A percentile compares a stretch with the other conserved stretches of the same genome.
phyloP scores from a whole-genome alignment of 2,329 filamentous ascomycete genomes.

The Botrytis tulipae region DNA sequence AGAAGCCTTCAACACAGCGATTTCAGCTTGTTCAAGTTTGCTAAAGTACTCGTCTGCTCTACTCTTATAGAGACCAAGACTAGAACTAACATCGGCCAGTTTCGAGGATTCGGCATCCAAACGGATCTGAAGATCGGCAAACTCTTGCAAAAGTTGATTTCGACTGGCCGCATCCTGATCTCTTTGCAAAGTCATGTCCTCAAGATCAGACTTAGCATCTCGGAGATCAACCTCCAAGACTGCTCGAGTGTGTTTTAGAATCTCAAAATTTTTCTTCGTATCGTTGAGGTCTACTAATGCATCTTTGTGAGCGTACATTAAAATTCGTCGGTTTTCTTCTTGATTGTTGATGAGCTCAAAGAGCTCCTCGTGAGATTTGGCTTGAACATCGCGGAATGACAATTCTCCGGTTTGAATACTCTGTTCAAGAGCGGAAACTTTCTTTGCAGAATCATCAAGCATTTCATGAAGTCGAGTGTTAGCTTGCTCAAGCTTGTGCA shows the following conservation, averaged over 20 bases:
- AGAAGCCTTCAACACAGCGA: slow-evolving; percentile 86
- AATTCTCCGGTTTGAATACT: slow-evolving; percentile 84
- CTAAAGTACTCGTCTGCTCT: slow-evolving; percentile 95
- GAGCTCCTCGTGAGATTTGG: slow-evolving; percentile 90
- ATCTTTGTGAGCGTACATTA: slow-evolving; percentile 82
- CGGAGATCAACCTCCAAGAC: slow-evolving; percentile 82
- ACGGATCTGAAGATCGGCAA: slow-evolving; percentile 88
- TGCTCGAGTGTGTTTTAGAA: slow-evolving; percentile 77
- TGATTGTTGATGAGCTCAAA: slow-evolving; percentile 91
- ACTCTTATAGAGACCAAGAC: slow-evolving; percentile 83
- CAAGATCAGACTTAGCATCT: slow-evolving; percentile 77
- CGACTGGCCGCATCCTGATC: slow-evolving; percentile 89
- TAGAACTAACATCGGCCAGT: slow-evolving; percentile 78
- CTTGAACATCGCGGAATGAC: slow-evolving; percentile 85
- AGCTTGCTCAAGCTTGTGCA: slow-evolving; percentile 88
- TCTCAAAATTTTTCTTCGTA: slow-evolving; percentile 83
- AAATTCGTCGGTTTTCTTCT: slow-evolving; percentile 78
- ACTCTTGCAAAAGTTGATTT: slow-evolving; percentile 85
- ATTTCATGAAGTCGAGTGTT: slow-evolving; percentile 91
- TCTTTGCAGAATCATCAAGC: slow-evolving; percentile 90
- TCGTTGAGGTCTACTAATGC: slow-evolving; percentile 82
- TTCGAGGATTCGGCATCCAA: slow-evolving; percentile 87
- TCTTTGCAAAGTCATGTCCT: slow-evolving; percentile 72
- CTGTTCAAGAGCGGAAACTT: slow-evolving; percentile 85
- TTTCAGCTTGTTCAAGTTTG: slow-evolving; percentile 95